A percentile compares a stretch with the other conserved stretches of the same genome.
phyloP scores from a whole-genome alignment of 2,329 filamentous ascomycete genomes.

The Camptophora hylomeconis region DNA sequence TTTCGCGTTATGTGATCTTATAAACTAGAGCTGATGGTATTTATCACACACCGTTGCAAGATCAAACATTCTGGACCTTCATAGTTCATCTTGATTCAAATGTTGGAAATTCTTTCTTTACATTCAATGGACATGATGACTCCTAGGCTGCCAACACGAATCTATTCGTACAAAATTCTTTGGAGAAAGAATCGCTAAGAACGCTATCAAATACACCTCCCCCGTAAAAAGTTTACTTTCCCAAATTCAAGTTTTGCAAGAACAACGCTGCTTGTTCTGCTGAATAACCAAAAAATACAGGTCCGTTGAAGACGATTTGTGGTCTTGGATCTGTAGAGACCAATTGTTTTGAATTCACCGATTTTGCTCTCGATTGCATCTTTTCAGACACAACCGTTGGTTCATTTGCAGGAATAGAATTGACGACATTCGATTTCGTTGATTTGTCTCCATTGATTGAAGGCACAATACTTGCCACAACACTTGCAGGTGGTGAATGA shows the following conservation, averaged over 20 bases:
- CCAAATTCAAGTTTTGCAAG: conserved; percentile 37
- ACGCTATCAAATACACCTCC: conserved; percentile 10
- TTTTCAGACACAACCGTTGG: too few species aligned
- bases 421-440: conserved; percentile 4
- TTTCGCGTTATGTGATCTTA: conserved; percentile 13
- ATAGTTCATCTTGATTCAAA: conserved; percentile 16
- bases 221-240: conserved; percentile 1
- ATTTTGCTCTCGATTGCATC: too few species aligned
- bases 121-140: conserved; percentile 15
- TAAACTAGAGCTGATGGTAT: conserved; percentile 16
- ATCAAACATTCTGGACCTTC: conserved; percentile 15
- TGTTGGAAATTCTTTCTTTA: conserved; percentile 5
- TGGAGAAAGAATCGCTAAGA: neutral
- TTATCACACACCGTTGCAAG: conserved; percentile 16
- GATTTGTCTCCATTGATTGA: too few species aligned
- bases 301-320: conserved; percentile 79
- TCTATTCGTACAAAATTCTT: neutral
- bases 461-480: too few species aligned
- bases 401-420: too few species aligned
- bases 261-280: conserved; percentile 69
- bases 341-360: conserved; percentile 2
- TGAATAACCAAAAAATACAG: conserved; percentile 85
- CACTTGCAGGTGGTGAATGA: conserved; percentile 25
- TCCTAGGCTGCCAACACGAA: conserved; percentile 18
- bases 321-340: conserved; percentile 25